Percentiles rank a stretch among this genome's conserved stretches.
Evolutionary conservation across 495 filamentous ascomycete species (phyloP).

Genomic region (Penicillium samsonianum): DNA sequence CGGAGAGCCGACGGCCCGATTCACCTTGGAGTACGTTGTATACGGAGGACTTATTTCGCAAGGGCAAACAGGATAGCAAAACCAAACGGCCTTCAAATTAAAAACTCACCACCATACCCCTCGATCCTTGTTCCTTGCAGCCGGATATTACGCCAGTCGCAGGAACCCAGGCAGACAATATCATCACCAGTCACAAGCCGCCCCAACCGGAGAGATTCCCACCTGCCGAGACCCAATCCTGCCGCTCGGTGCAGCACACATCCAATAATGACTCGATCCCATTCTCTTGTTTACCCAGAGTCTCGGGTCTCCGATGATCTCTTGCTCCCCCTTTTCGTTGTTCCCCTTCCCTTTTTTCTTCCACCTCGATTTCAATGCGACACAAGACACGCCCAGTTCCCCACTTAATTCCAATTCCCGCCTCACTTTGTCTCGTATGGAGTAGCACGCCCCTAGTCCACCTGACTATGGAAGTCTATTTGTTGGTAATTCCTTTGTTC

Average conservation of each 20-base stretch:
- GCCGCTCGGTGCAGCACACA: conserved; percentile 18
- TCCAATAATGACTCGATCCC: conserved; percentile 15
- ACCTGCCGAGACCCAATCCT: conserved; percentile 24
- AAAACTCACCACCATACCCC: conserved; percentile 20
- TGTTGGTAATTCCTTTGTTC: conserved; percentile 5
- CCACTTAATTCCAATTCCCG: conserved; percentile 9
- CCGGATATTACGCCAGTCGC: conserved; percentile 16
- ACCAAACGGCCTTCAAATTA: not conserved
- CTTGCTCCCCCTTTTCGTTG: conserved; percentile 19
- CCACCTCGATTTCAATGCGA: conserved; percentile 10
- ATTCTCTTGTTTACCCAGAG: conserved; percentile 15
- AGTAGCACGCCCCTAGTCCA: conserved; percentile 3
- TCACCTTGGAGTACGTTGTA: not conserved
- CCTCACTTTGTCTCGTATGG: not conserved
- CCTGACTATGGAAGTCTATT: conserved; percentile 8
- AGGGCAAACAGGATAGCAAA: not conserved
- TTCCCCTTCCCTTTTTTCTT: not conserved
- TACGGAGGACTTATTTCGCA: not conserved
- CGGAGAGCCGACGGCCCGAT: not conserved
- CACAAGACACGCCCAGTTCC: not conserved
- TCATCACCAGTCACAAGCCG: conserved; percentile 15
- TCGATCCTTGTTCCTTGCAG: conserved; percentile 30
- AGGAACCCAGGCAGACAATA: conserved; percentile 22
- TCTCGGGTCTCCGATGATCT: conserved; percentile 22
- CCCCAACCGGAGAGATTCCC: conserved; percentile 22